phyloP scores from a whole-genome alignment of 176 grass and related monocot species.

The sorghum (Sorghum bicolor) region Sorghum_bicolor_NCBIv3 NC_012870.2:63040501-63041000 shows the following conservation, averaged over 20 bases:
- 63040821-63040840: not conserved
- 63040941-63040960: conserved; percentile 48
- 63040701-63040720: not conserved
- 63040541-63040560: not conserved
- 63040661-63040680: not conserved
- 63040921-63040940: conserved; percentile 86
- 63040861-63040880: conserved; percentile 61
- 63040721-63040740: not conserved
- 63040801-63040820: not conserved
- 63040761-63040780: not conserved
- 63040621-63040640: not conserved
- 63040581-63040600: not conserved
- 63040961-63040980: not conserved
- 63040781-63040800: not conserved
- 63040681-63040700: not conserved
- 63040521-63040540: not conserved
- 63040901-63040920: conserved; percentile 72
- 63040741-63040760: not conserved
- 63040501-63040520: not conserved
- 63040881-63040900: conserved; percentile 51
- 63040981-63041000: not conserved
- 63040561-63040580: not conserved
- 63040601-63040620: not conserved
- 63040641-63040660: not conserved
- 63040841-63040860: not conserved